Evolutionary conservation across 2,329 filamentous ascomycete genomes (phyloP).

Genomic region (Trichophaea hybrida): DNA sequence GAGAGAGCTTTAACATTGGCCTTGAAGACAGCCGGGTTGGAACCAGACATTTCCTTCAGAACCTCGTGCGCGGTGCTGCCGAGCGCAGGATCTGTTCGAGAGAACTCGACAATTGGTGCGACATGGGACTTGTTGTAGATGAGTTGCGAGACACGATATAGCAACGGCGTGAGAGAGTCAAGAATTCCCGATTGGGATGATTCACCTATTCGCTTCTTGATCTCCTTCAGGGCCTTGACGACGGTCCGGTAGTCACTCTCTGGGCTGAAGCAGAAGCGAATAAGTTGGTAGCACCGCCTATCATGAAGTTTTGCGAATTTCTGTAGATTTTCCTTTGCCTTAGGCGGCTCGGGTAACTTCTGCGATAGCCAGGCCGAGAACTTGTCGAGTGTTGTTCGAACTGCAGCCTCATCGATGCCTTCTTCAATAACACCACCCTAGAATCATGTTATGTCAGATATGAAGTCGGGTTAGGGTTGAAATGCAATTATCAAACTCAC

Average conservation of each 20-base stretch:
- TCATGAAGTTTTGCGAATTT: constrained; percentile 88
- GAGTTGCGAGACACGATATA: constrained; percentile 71
- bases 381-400: constrained; percentile 54
- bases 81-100: constrained; percentile 67
- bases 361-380: constrained; percentile 59
- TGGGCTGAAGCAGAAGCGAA: constrained; percentile 69
- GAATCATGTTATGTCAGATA: constrained; percentile 20
- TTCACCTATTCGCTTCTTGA: constrained; percentile 54
- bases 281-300: constrained; percentile 73
- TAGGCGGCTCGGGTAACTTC: constrained; percentile 59
- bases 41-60: constrained; percentile 78
- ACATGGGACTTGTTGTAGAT: constrained; percentile 93
- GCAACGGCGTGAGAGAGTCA: constrained; percentile 65
- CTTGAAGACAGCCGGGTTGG: constrained; percentile 80
- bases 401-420: constrained; percentile 49
- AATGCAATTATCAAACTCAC: constrained; percentile 21
- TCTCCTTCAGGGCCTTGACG: constrained; percentile 75
- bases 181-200: constrained; percentile 36
- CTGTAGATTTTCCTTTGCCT: constrained; percentile 62
- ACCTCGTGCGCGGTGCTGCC: constrained; percentile 72
- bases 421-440: constrained; percentile 59
- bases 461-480: constrained; percentile 13
- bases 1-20: constrained; percentile 85
- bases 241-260: constrained; percentile 89
- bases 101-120: constrained; percentile 73